Percentiles rank a stretch among this genome's conserved stretches.
phyloP scores from a whole-genome alignment of 2,329 filamentous ascomycete species.

The Diplodia scrobiculata region DNA sequence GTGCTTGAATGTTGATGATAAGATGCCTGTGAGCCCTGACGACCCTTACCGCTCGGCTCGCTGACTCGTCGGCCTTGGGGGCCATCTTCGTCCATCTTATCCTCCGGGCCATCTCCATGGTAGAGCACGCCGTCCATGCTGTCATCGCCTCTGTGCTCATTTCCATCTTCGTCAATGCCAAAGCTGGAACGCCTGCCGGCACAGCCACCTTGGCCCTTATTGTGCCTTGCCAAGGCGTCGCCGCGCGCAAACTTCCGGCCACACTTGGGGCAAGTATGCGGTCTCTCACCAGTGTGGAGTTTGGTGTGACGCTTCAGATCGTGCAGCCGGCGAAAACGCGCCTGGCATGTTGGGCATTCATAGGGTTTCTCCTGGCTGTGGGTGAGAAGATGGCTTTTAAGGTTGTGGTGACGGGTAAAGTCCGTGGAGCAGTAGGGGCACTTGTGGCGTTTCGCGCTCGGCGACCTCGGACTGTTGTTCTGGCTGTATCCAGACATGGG shows the following conservation, averaged over 20 bases:
- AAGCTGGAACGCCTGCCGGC: constrained; percentile 88
- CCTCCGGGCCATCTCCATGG: constrained; percentile 57
- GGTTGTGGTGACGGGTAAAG: constrained; percentile 94
- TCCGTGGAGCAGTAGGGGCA: constrained; percentile 96
- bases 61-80: constrained; percentile 61
- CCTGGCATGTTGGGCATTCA: constrained; percentile 87
- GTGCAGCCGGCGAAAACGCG: constrained; percentile 88
- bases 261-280: constrained; percentile 92
- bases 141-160: constrained; percentile 54
- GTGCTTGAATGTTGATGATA: constrained; percentile 71
- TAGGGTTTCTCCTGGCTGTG: constrained; percentile 99
- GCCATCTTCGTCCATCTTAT: constrained; percentile 59
- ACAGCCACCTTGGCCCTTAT: constrained; percentile 92
- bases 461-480: constrained; percentile 64
- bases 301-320: constrained; percentile 96
- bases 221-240: constrained; percentile 90
- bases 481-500: constrained; percentile 59
- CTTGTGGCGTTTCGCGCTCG: constrained; percentile 85
- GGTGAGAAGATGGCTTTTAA: constrained; percentile 95
- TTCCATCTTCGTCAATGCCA: constrained; percentile 71
- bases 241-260: constrained; percentile 92
- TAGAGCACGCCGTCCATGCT: constrained; percentile 67
- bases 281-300: constrained; percentile 92
- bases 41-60: constrained; percentile 70
- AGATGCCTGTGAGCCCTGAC: constrained; percentile 56